Evolutionary conservation across 139 green algal genomes (phyloP).

Genomic region (Coelastrella sp.): DNA sequence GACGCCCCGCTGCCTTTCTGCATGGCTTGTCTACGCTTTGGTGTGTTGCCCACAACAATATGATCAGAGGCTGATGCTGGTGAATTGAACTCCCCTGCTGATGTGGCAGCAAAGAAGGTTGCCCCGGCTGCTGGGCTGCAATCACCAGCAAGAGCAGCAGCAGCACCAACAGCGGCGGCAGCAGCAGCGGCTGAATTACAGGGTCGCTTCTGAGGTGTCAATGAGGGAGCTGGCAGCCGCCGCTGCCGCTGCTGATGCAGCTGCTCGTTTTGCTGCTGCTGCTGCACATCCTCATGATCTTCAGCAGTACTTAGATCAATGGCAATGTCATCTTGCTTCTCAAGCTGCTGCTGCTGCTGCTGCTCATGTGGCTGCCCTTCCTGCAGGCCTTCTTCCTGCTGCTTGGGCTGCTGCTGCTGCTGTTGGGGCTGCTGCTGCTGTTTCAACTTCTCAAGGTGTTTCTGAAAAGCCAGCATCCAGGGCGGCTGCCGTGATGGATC

Average conservation of each 20-base stretch:
- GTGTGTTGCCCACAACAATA: background rate
- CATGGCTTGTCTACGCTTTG: conserved; percentile 12
- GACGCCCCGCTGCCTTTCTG: background rate
- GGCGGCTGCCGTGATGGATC: conserved; percentile 29
- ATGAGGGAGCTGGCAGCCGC: background rate
- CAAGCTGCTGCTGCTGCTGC: conserved; percentile 32
- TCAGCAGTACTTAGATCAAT: background rate
- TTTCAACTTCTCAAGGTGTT: background rate
- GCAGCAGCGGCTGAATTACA: background rate
- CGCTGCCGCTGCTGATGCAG: conserved; percentile 13
- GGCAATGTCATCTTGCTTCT: background rate
- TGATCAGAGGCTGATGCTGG: background rate
- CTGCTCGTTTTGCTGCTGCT: conserved; percentile 6
- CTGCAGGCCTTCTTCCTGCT: no score
- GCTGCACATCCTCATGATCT: background rate
- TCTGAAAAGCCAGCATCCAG: background rate
- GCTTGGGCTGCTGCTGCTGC: background rate
- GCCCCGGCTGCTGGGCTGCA: background rate
- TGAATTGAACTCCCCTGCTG: background rate
- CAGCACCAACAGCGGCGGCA: conserved; percentile 19
- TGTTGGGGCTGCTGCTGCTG: background rate
- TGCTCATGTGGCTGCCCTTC: background rate
- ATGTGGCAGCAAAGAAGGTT: background rate
- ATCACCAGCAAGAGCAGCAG: conserved; percentile 15
- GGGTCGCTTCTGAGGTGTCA: background rate